A percentile compares a stretch with the other conserved stretches of the same genome.
Conservation (phyloP, 2,329 filamentous ascomycete species). For the Scedosporium dehoogii region DNA sequence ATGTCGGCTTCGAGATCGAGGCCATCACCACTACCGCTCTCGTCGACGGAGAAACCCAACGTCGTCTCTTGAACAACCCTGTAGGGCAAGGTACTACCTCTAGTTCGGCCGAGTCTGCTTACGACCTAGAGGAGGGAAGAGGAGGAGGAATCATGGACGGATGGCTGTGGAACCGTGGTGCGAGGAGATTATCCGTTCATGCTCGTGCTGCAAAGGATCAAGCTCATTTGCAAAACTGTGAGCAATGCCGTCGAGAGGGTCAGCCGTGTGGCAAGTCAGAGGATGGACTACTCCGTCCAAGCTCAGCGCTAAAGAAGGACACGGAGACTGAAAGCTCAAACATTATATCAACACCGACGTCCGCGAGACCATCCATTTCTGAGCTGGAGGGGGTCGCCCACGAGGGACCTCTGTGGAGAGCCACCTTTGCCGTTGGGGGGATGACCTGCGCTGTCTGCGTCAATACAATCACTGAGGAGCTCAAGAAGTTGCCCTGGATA, state of each 20-base stretch:
- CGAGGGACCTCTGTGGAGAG: slow-evolving; percentile 29
- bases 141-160: slow-evolving; percentile 15
- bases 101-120: slow-evolving; percentile 15
- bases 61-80: not conserved
- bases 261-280: not conserved
- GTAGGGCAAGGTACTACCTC: not conserved
- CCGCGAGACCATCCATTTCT: not conserved
- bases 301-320: not conserved
- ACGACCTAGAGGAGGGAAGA: slow-evolving; percentile 11
- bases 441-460: slow-evolving; percentile 67
- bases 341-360: not conserved
- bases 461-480: slow-evolving; percentile 49
- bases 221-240: slow-evolving; percentile 27
- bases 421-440: slow-evolving; percentile 51
- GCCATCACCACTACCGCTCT: slow-evolving; percentile 27
- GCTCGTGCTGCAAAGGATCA: slow-evolving; percentile 2
- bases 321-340: not conserved
- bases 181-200: not conserved
- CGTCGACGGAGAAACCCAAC: slow-evolving; percentile 15
- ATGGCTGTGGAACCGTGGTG: slow-evolving; percentile 18
- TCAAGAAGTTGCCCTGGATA: slow-evolving; percentile 48
- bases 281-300: not conserved
- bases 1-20: slow-evolving; percentile 44
- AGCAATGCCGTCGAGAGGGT: slow-evolving; percentile 19
- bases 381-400: slow-evolving; percentile 7